Base-by-base conservation (phyloP, 805 yeast genomes). In the Yamadazyma insecticola region DNA sequence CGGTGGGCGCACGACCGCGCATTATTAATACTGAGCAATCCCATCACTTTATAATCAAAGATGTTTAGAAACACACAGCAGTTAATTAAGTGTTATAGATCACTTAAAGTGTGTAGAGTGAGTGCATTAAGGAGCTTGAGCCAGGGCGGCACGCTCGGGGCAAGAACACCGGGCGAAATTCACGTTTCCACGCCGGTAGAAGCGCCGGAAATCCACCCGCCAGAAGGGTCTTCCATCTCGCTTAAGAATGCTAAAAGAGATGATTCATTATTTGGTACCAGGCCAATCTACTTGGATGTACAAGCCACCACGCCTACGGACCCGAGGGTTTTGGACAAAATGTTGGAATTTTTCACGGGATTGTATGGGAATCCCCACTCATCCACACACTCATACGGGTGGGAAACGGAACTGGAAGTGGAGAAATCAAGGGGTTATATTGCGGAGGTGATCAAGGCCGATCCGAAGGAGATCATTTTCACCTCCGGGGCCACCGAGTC, bases 301-400 rank as follows among this genome's bases (percentile, higher is more conserved):
- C 99, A 92, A 63, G 97, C 98, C 18, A 92, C 99, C 0, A 90
- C 99, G 0, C 98, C 97, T 16, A 84, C 92, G 1, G 99, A 92
- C 54, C 98, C 98, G 19, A 72, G 99, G 34, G 99, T 92, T 7
- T 62, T 92, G 45, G 96, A 86, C 53, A 81, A 78, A 45, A 87
- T 86, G 95, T 55, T 86, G 45, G 76, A 74, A 47, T 87, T 81
- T 52, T 83, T 76, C 57, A 90, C 97, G 2, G 97, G 97, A 4
- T 69, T 86, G 35, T 92, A 87, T 55, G 99, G 99, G 40, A 92
- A 92, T 57, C 99, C 99, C 14, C 99, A 92, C 61, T 87, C 96
- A 5, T 78, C 92, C 37, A 92, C 98, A 2, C 99, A 92, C 55
- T 75, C 95, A 5, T 92, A 90, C 55, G 99, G 99, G 21, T 92